Evolutionary conservation across 2,329 filamentous ascomycete species (phyloP).

Genomic region (Colletotrichum horii): DNA sequence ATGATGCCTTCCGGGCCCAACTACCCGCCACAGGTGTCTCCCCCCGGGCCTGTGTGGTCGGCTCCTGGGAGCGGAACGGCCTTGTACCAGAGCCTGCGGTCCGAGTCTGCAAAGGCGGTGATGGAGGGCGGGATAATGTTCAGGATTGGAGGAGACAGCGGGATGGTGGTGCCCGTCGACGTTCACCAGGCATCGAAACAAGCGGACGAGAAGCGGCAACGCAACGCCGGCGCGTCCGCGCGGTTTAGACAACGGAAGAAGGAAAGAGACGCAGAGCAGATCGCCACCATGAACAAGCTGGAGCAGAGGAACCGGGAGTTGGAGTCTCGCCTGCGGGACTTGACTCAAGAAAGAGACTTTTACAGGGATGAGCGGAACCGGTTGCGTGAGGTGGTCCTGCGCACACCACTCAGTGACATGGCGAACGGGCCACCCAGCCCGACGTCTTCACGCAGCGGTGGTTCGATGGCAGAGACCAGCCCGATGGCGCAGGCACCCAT

Average conservation of each 20-base stretch:
- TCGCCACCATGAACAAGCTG: constrained; percentile 70
- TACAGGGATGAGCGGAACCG: constrained; percentile 77
- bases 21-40: neutral
- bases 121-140: constrained; percentile 23
- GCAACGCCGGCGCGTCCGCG: constrained; percentile 85
- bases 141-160: constrained; percentile 31
- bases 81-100: constrained; percentile 19
- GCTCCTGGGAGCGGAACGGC: constrained; percentile 40
- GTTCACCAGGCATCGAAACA: constrained; percentile 81
- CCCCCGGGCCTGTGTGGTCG: constrained; percentile 27
- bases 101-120: constrained; percentile 8
- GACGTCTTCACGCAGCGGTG: constrained; percentile 37
- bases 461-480: constrained; percentile 42
- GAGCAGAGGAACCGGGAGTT: constrained; percentile 73
- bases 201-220: constrained; percentile 83
- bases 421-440: constrained; percentile 61
- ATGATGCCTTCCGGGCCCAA: constrained; percentile 1
- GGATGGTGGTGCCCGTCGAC: constrained; percentile 72
- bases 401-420: constrained; percentile 60
- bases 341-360: constrained; percentile 71
- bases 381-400: constrained; percentile 68
- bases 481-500: constrained; percentile 33
- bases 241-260: constrained; percentile 83
- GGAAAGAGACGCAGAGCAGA: constrained; percentile 78
- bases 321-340: constrained; percentile 54